Conservation (phyloP, 2,329 filamentous ascomycete species). For the Ophiocordyceps robertsii region DNA sequence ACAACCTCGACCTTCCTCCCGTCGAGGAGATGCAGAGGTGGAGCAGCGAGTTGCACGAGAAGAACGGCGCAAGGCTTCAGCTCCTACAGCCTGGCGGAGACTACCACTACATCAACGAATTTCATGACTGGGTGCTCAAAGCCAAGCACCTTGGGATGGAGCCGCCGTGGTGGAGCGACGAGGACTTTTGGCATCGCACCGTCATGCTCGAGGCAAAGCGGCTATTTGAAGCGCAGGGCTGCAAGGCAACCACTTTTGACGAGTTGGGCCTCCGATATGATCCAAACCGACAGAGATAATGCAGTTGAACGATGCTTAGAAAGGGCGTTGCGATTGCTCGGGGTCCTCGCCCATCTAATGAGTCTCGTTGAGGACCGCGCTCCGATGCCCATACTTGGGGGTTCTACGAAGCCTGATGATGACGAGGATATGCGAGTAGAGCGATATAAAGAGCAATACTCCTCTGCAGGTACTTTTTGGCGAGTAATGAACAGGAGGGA, state of each 20-base stretch:
- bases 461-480: too few species aligned
- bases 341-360: too few species aligned
- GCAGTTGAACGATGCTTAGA: background rate
- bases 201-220: constrained; percentile 57
- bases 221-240: constrained; percentile 54
- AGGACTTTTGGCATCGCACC: constrained; percentile 58
- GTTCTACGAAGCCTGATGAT: too few species aligned
- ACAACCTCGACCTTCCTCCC: constrained; percentile 51
- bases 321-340: too few species aligned
- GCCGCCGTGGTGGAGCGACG: constrained; percentile 58
- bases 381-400: too few species aligned
- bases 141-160: constrained; percentile 45
- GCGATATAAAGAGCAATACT: too few species aligned
- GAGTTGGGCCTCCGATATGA: constrained; percentile 59
- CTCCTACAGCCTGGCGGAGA: constrained; percentile 30
- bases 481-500: too few species aligned
- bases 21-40: constrained; percentile 52
- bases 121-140: constrained; percentile 46
- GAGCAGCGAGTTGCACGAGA: constrained; percentile 48
- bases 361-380: too few species aligned
- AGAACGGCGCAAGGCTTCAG: constrained; percentile 19
- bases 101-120: constrained; percentile 54
- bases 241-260: constrained; percentile 48
- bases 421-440: too few species aligned
- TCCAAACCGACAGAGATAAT: constrained; percentile 3